Base-by-base conservation (phyloP, 2,329 filamentous ascomycete genomes). In the Albophoma yamanashiensis region DNA sequence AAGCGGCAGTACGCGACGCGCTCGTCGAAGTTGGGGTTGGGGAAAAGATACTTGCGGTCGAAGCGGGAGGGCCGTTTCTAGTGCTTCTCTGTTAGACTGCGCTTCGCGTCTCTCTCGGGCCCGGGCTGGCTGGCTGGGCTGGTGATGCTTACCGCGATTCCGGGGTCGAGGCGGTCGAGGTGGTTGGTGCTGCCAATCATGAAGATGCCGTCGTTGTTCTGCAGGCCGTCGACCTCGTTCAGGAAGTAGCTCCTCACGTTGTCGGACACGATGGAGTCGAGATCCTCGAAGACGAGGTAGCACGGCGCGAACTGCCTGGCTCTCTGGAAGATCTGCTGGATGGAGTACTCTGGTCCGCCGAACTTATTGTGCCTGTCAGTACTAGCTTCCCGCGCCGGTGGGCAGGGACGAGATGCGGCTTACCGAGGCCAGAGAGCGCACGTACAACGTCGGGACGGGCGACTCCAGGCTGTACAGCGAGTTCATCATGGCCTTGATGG, bases 161-260 rank as follows among this genome's bases (percentile, higher is more conserved):
- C 86, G 0, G 86, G 86, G 64, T 89, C 87, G 6, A 90, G 73
- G 1, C 80, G 78, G 42, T 89, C 86, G 6, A 89, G 76, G 64
- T 85, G 80, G 66, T 88, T 88, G 0, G 86, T 88, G 58, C 80
- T 84, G 38, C 82, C 85, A 36, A 88, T 78, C 74, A 90, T 87
- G 65, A 89, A 81, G 58, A 89, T 88, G 14, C 87, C 87, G 64
- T 89, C 84, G 64, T 90, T 90, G 63, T 78, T 81, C 65, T 83
- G 82, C 14, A 90, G 80, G 0, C 87, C 87, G 63, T 90, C 87
- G 3, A 89, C 82, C 70, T 89, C 86, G 68, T 89, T 90, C 56
- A 89, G 76, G 72, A 90, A 90, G 74, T 88, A 89, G 58, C 80
- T 84, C 36, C 87, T 78, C 17, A 87, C 82, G 2, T 68, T 64